Conservation (phyloP, 163 green algal genomes). For the Scenedesmus sp. region DNA sequence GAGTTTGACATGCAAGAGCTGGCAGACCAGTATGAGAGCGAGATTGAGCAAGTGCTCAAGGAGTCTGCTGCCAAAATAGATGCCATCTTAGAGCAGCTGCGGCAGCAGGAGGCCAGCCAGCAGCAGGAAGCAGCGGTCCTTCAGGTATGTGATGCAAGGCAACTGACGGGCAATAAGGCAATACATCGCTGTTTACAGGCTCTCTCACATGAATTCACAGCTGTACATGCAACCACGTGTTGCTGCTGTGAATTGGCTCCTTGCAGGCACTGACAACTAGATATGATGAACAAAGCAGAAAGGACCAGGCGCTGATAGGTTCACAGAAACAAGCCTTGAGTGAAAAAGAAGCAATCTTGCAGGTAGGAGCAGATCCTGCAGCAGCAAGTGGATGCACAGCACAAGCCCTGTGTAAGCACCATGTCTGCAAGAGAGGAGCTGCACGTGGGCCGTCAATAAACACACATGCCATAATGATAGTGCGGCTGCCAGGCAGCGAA, state of each 20-base stretch:
- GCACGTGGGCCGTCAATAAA: no score
- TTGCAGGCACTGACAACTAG: constrained; percentile 66
- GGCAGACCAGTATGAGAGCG: constrained; percentile 74
- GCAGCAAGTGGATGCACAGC: constrained; percentile 57
- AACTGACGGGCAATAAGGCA: neutral
- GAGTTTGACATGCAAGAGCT: constrained; percentile 80
- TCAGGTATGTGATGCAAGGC: neutral
- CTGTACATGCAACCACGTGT: neutral
- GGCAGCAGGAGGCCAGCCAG: constrained; percentile 59
- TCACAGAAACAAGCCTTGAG: constrained; percentile 36
- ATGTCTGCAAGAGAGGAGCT: no score
- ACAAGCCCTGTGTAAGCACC: no score
- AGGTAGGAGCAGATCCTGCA: constrained; percentile 51
- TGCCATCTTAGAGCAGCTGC: constrained; percentile 68
- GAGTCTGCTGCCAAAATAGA: constrained; percentile 74
- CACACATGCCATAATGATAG: no score
- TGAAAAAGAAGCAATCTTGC: constrained; percentile 64
- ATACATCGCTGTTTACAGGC: no score
- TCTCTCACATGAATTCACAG: neutral
- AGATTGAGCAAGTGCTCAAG: constrained; percentile 76
- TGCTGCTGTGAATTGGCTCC: neutral
- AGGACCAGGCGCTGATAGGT: constrained; percentile 60
- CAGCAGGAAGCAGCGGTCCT: neutral
- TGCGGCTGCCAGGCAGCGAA: no score
- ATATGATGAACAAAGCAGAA: constrained; percentile 63